Evolutionary conservation across 2,329 filamentous ascomycete species (phyloP).

Genomic region (Hymenoscyphus occultus): DNA sequence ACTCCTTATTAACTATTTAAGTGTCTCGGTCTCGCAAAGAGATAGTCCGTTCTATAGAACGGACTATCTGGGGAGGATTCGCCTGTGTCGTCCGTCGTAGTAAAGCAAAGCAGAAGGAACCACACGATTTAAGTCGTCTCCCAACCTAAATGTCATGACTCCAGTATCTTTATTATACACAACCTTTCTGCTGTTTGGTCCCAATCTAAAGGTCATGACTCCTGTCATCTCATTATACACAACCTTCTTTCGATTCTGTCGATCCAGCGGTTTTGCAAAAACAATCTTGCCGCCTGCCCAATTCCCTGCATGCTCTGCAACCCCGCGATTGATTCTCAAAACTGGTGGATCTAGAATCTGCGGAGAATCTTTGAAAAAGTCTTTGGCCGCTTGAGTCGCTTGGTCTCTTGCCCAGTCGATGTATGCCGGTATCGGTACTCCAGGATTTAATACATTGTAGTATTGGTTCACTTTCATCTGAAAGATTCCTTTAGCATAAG

Average conservation of each 20-base stretch:
- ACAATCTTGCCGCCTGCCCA: background rate
- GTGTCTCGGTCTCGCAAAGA: no score
- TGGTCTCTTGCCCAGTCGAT: fast-evolving
- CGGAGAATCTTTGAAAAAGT: background rate
- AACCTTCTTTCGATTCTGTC: background rate
- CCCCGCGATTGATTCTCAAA: background rate
- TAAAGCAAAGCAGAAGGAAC: no score
- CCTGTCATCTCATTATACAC: background rate
- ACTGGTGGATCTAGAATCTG: background rate
- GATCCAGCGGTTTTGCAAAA: background rate
- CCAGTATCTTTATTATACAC: no score
- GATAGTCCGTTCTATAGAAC: no score
- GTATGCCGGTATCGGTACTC: no score
- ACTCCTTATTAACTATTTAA: no score
- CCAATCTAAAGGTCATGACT: background rate
- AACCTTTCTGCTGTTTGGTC: background rate
- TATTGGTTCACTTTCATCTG: background rate
- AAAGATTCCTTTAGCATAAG: background rate
- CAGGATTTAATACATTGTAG: background rate
- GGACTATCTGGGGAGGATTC: no score
- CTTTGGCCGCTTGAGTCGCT: no score
- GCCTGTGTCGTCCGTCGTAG: no score
- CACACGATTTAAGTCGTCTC: no score
- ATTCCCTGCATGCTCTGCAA: background rate
- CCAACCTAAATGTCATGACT: no score